Percentiles rank a stretch among this genome's conserved stretches.
These are phyloP conservation scores for Nyctanthes arbortristis DNA, from an alignment of 257 asterid species.

Conservation along the genomic window DNA sequence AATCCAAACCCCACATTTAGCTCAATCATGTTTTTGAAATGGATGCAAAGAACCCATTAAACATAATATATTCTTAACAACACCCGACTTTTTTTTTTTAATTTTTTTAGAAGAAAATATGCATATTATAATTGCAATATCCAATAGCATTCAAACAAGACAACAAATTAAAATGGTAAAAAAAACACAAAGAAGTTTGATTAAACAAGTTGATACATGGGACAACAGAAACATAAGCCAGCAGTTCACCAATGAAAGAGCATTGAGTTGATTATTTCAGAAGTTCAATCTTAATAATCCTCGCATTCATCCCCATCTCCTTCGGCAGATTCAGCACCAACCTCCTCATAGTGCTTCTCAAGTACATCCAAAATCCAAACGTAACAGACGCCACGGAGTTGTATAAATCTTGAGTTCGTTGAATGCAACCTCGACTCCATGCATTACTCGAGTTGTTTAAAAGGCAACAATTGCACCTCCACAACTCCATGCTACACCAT, in stretches of 20 bases:
- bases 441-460: too few species aligned
- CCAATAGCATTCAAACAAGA: not conserved
- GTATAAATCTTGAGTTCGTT: too few species aligned
- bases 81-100: too few species aligned
- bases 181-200: not conserved
- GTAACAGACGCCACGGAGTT: too few species aligned
- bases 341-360: slow-evolving; percentile 55
- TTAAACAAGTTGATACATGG: not conserved
- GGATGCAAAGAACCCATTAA: too few species aligned
- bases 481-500: too few species aligned
- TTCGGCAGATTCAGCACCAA: slow-evolving; percentile 50
- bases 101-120: too few species aligned
- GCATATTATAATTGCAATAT: not conserved
- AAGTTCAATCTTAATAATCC: not conserved
- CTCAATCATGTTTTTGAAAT: too few species aligned
- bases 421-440: too few species aligned
- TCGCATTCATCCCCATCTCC: slow-evolving; percentile 45
- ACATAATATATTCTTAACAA: too few species aligned
- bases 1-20: too few species aligned
- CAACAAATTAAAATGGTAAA: not conserved
- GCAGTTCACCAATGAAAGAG: not conserved
- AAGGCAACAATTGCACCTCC: too few species aligned
- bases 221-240: not conserved
- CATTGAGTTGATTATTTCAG: not conserved
- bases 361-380: slow-evolving; percentile 55